phyloP scores from a whole-genome alignment of 768 basidiomycete genomes.

The Serpula lacrymans region DNA sequence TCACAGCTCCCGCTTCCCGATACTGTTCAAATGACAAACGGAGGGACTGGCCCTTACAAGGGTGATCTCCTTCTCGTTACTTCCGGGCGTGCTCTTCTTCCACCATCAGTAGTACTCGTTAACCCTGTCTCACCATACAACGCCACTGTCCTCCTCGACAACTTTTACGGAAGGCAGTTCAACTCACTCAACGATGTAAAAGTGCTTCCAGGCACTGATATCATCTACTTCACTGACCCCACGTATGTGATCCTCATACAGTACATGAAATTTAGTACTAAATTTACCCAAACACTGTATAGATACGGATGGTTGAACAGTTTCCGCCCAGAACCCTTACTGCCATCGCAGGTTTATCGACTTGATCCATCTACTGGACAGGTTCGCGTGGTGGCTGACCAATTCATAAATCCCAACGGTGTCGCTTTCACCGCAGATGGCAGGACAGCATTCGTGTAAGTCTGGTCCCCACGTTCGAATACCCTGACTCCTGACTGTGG shows the following conservation, averaged over 20 bases:
- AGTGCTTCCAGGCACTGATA: conserved; percentile 50
- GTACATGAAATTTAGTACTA: too few relatives aligned
- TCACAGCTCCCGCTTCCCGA: conserved; percentile 51
- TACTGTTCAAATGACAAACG: conserved; percentile 61
- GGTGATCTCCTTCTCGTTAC: conserved; percentile 54
- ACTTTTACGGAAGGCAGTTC: conserved; percentile 43
- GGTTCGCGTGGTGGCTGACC: conserved; percentile 41
- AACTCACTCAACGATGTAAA: conserved; percentile 44
- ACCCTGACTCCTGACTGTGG: too few relatives aligned
- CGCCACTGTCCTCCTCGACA: conserved; percentile 38
- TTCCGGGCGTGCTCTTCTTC: conserved; percentile 53
- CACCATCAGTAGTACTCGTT: conserved; percentile 44
- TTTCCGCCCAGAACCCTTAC: conserved; percentile 35
- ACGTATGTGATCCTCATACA: conserved; percentile 39
- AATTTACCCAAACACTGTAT: not conserved
- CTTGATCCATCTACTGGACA: conserved; percentile 39
- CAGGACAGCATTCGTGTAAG: conserved; percentile 26
- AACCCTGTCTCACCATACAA: conserved; percentile 37
- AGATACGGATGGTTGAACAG: conserved; percentile 33
- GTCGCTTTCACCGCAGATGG: conserved; percentile 33
- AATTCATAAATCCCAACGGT: conserved; percentile 36
- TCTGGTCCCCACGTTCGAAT: not conserved
- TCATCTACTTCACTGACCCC: conserved; percentile 70
- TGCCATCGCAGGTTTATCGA: conserved; percentile 45
- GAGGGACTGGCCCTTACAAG: conserved; percentile 54